Conservation (phyloP, 805 yeast species). For the Priceomyces haplophilus region DNA sequence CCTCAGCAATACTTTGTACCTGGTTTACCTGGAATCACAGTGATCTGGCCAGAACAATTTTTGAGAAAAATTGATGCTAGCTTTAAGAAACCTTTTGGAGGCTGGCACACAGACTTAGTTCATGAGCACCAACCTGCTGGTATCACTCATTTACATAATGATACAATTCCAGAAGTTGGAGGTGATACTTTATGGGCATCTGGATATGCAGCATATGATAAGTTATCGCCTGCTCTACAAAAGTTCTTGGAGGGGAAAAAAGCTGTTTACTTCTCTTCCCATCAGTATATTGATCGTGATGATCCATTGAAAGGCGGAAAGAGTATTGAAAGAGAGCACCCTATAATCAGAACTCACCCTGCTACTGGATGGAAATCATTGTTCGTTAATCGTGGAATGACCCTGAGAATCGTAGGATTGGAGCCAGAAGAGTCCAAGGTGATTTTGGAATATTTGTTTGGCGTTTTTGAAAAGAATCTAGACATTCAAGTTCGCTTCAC, state of each 20-base stretch:
- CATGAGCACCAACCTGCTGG: slow-evolving; percentile 38
- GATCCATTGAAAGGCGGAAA: slow-evolving; percentile 46
- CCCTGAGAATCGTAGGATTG: slow-evolving; percentile 50
- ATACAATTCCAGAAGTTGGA: slow-evolving; percentile 43
- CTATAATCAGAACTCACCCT: slow-evolving; percentile 61
- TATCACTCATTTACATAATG: slow-evolving; percentile 35
- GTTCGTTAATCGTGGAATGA: slow-evolving; percentile 50
- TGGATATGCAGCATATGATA: slow-evolving; percentile 56
- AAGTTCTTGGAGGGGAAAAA: slow-evolving; percentile 50
- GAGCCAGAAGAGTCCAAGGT: slow-evolving; percentile 48
- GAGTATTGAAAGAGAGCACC: slow-evolving; percentile 55
- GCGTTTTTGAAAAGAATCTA: slow-evolving; percentile 47
- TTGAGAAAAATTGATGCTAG: slow-evolving; percentile 25
- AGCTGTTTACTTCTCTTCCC: slow-evolving; percentile 42
- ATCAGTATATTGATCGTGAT: slow-evolving; percentile 39
- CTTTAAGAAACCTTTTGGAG: slow-evolving; percentile 23
- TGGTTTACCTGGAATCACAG: slow-evolving; percentile 29
- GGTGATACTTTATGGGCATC: slow-evolving; percentile 57
- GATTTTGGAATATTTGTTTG: slow-evolving; percentile 45
- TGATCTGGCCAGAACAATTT: slow-evolving; percentile 40
- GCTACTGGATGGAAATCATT: slow-evolving; percentile 61
- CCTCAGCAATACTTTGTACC: slow-evolving; percentile 24
- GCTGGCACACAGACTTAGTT: slow-evolving; percentile 38
- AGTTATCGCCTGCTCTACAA: slow-evolving; percentile 49
- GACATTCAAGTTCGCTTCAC: slow-evolving; percentile 55